Evolutionary conservation across 2,329 filamentous ascomycete genomes (phyloP).

Genomic region (Incumbomyces delicatus): DNA sequence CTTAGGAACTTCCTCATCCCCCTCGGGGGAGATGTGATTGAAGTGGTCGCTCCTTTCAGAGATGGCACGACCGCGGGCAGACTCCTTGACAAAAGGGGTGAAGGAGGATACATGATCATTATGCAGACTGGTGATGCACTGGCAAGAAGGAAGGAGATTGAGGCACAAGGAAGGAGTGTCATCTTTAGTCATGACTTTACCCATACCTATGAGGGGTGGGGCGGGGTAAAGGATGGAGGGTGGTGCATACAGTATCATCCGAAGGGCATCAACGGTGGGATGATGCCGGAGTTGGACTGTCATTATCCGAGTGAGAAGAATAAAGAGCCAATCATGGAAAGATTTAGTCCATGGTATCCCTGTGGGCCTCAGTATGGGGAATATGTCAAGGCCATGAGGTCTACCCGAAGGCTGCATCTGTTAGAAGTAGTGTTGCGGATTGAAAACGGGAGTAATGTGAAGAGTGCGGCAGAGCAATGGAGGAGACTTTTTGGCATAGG

Average conservation of each 20-base stretch:
- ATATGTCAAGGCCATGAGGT: conserved; percentile 31
- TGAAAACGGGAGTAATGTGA: conserved; percentile 26
- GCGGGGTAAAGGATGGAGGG: conserved; percentile 20
- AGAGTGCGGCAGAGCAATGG: conserved; percentile 32
- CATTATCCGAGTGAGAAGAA: conserved; percentile 26
- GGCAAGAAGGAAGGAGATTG: conserved; percentile 29
- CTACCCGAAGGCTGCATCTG: conserved; percentile 27
- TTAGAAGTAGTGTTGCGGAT: conserved; percentile 29
- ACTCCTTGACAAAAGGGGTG: conserved; percentile 32
- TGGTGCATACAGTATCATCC: conserved; percentile 37
- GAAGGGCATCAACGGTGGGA: conserved; percentile 31
- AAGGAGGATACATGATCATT: conserved; percentile 41
- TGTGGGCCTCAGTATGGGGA: conserved; percentile 28
- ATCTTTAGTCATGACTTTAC: conserved; percentile 27
- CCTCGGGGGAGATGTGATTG: conserved; percentile 35
- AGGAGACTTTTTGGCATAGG: conserved; percentile 29
- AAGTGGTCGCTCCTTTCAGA: conserved; percentile 30
- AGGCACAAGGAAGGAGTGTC: conserved; percentile 26
- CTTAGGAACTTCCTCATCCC: conserved; percentile 33
- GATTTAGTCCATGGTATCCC: conserved; percentile 38
- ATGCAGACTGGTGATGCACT: conserved; percentile 37
- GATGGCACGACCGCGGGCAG: conserved; percentile 32
- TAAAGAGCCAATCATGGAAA: conserved; percentile 28
- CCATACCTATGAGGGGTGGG: too few relatives aligned
- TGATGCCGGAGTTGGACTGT: conserved; percentile 37